Conservation (phyloP, 1,139 yeast species). For the Yamadazyma conglobata region DNA sequence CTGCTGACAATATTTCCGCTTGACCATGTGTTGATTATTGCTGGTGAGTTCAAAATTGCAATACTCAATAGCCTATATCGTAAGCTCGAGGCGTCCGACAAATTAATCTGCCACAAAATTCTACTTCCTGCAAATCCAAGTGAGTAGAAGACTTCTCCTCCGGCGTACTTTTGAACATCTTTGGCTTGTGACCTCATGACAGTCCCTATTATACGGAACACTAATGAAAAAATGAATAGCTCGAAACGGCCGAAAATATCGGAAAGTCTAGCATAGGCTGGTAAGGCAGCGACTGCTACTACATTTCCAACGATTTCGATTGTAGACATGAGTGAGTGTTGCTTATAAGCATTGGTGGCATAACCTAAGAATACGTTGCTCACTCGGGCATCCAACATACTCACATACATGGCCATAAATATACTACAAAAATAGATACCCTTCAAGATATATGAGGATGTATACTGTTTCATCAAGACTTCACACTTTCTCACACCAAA, state of each 20-base stretch:
- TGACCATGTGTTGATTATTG: slow-evolving; percentile 74
- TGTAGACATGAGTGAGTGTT: slow-evolving; percentile 63
- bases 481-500: slow-evolving; percentile 41
- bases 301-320: slow-evolving; percentile 61
- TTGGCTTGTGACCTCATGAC: slow-evolving; percentile 66
- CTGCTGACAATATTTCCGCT: slow-evolving; percentile 51
- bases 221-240: slow-evolving; percentile 48
- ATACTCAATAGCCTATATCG: slow-evolving; percentile 68
- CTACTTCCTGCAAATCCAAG: slow-evolving; percentile 68
- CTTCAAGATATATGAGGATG: slow-evolving; percentile 18
- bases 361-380: slow-evolving; percentile 47
- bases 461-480: slow-evolving; percentile 34
- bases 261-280: slow-evolving; percentile 64
- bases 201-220: slow-evolving; percentile 68
- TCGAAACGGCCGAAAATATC: slow-evolving; percentile 71
- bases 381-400: slow-evolving; percentile 60
- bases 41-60: slow-evolving; percentile 65
- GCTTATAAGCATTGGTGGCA: slow-evolving; percentile 55
- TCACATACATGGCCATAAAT: slow-evolving; percentile 60
- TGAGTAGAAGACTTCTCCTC: slow-evolving; percentile 69
- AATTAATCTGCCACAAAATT: slow-evolving; percentile 51
- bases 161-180: slow-evolving; percentile 64
- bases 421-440: slow-evolving; percentile 45
- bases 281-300: slow-evolving; percentile 70
- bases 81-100: slow-evolving; percentile 64